Evolutionary conservation across 129 eudicot species (phyloP).

Genomic region (Dittrichia graveolens): DNA sequence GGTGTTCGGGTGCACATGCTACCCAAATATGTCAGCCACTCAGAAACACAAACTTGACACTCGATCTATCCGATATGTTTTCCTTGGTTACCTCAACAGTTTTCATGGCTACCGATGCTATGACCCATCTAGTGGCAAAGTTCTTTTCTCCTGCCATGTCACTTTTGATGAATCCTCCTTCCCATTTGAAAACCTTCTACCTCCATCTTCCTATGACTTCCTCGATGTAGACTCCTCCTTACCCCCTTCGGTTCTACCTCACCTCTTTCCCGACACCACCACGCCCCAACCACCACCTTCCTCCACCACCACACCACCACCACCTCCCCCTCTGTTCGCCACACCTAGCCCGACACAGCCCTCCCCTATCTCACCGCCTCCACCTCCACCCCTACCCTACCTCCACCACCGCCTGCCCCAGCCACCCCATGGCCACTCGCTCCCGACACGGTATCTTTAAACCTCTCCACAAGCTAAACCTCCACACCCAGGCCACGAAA

Average conservation of each 20-base stretch:
- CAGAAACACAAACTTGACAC: not conserved
- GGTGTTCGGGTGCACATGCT: constrained; percentile 6
- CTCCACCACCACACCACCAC: not conserved
- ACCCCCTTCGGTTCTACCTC: not conserved
- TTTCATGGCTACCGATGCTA: not conserved
- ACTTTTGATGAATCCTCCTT: not conserved
- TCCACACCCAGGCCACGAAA: constrained; percentile 2
- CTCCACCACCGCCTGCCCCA: not conserved
- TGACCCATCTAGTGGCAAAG: not conserved
- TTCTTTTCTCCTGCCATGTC: not conserved
- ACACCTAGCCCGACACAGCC: too few species aligned
- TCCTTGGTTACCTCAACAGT: not conserved
- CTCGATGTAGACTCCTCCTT: too few species aligned
- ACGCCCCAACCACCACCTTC: not conserved
- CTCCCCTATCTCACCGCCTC: too few species aligned
- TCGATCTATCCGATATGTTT: not conserved
- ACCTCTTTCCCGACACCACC: not conserved
- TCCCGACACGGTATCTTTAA: not conserved
- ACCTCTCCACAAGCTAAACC: not conserved
- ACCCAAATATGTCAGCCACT: constrained; percentile 2
- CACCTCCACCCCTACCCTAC: not conserved
- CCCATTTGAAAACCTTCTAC: too few species aligned
- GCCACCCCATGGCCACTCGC: not conserved
- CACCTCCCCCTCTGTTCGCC: too few species aligned
- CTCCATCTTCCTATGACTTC: too few species aligned